Base-by-base conservation (phyloP, 805 yeast species). In the Ogataea nonfermentans region DNA sequence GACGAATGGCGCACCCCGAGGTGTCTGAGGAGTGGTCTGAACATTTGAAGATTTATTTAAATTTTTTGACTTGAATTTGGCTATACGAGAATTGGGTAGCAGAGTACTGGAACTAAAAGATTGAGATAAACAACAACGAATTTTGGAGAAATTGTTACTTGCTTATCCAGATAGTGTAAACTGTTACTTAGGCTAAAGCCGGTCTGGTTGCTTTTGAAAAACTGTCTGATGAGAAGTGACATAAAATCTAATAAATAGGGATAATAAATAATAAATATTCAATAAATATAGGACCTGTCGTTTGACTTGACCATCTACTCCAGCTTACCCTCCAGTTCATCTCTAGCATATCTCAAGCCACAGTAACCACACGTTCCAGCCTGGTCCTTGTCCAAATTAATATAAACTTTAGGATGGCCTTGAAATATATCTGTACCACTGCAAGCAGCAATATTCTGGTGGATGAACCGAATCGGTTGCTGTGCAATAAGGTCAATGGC, bases 371-470 rank as follows among this genome's bases (percentile, higher is more conserved):
- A 86, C 13, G 84, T 69, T 36, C 78, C 76, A 10, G 84, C 73
- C 45, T 79, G 77, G 28, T 87, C 83, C 58, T 78, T 79, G 61
- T 86, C 95, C 57, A 87, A 73, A 62, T 85, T 85, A 63, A 86
- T 85, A 61, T 66, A 86, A 15, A 86, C 78, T 61, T 81, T 83
- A 30, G 95, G 95, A 61, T 86, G 95, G 13, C 95, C 95, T 53
- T 79, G 84, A 54, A 76, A 78, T 9, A 84, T 84, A 52, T 71
- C 79, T 50, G 84, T 81, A 27, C 95, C 95, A 53, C 84, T 86
- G 61, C 95, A 87, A 12, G 82, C 91, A 1, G 95, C 95, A 37
- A 79, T 62, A 53, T 78, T 72, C 22, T 47, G 44, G 47, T 71
- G 74, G 27, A 64, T 55, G 44, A 86, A 83, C 51, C 77, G 68